These are phyloP conservation scores for Aspergillus heteromorphus DNA, from an alignment of 495 filamentous ascomycete species.

Conservation along the genomic window DNA sequence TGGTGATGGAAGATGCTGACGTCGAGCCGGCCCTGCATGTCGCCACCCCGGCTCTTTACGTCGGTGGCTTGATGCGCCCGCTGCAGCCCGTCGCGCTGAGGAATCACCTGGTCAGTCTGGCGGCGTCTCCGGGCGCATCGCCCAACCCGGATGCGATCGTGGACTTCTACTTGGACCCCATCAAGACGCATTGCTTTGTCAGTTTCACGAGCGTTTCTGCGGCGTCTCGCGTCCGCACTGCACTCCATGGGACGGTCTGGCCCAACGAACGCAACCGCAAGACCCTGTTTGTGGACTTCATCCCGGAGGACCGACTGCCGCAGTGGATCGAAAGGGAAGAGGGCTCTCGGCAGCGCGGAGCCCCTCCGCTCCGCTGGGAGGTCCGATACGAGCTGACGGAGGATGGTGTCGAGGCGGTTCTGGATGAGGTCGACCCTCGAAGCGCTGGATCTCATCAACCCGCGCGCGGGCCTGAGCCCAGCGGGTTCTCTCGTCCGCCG, in stretches of 20 bases:
- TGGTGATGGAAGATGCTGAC: conserved; percentile 37
- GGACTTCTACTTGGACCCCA: conserved; percentile 72
- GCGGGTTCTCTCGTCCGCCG: conserved; percentile 28
- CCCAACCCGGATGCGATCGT: conserved; percentile 50
- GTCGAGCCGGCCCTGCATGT: conserved; percentile 70
- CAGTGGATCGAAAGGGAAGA: conserved; percentile 74
- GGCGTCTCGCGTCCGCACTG: conserved; percentile 72
- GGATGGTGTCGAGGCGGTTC: conserved; percentile 50
- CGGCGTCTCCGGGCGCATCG: conserved; percentile 48
- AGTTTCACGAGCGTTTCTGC: conserved; percentile 60
- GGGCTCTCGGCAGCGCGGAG: conserved; percentile 38
- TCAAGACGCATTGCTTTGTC: conserved; percentile 84
- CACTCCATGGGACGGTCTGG: conserved; percentile 75
- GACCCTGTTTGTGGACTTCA: conserved; percentile 82
- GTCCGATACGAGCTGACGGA: conserved; percentile 60
- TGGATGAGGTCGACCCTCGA: conserved; percentile 45
- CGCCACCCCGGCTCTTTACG: conserved; percentile 82
- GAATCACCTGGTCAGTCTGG: conserved; percentile 62
- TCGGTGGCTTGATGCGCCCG: conserved; percentile 86
- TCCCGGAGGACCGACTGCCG: conserved; percentile 66
- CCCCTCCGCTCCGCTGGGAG: conserved; percentile 59
- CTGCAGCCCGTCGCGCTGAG: conserved; percentile 60
- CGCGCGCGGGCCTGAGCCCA: conserved; percentile 18
- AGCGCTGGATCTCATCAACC: conserved; percentile 21
- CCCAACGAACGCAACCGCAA: conserved; percentile 83